phyloP scores from a whole-genome alignment of 257 asterid species.

The Solanum paucissectum region DNA sequence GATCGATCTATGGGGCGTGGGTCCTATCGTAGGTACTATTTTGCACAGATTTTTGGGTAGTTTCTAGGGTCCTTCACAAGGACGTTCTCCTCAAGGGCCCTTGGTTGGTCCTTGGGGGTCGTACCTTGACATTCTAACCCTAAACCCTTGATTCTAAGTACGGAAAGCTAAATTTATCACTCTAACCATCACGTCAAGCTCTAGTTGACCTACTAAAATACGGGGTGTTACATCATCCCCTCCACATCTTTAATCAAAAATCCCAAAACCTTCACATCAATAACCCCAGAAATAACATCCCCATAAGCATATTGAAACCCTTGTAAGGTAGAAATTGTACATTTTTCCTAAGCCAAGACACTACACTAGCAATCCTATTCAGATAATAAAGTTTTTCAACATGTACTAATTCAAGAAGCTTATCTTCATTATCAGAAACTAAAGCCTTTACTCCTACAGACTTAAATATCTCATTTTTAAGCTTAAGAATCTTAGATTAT shows the following conservation, averaged over 20 bases:
- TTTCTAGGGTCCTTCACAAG: no score
- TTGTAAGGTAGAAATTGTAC: slow-evolving; percentile 67
- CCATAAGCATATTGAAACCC: slow-evolving; percentile 92
- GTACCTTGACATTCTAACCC: no score
- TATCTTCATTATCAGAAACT: slow-evolving; percentile 48
- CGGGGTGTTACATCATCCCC: no score
- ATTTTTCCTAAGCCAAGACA: slow-evolving; percentile 85
- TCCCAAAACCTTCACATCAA: slow-evolving; percentile 62
- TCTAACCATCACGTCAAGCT: no score
- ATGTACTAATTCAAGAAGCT: slow-evolving; percentile 57
- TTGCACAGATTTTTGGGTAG: no score
- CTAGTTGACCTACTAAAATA: no score
- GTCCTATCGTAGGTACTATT: no score
- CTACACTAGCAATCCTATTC: slow-evolving; percentile 57
- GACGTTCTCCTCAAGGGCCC: no score
- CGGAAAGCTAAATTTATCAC: no score
- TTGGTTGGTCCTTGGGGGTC: no score
- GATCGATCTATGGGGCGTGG: no score
- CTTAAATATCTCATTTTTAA: slow-evolving; percentile 69
- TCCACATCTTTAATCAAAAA: not conserved
- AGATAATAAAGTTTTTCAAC: slow-evolving; percentile 73
- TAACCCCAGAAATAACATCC: slow-evolving; percentile 56
- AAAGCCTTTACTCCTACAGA: slow-evolving; percentile 48
- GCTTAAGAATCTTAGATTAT: slow-evolving; percentile 42
- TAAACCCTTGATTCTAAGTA: no score